These are phyloP conservation scores for Cercophora samala DNA, from an alignment of 495 filamentous ascomycete genomes.

Conservation along the genomic window DNA sequence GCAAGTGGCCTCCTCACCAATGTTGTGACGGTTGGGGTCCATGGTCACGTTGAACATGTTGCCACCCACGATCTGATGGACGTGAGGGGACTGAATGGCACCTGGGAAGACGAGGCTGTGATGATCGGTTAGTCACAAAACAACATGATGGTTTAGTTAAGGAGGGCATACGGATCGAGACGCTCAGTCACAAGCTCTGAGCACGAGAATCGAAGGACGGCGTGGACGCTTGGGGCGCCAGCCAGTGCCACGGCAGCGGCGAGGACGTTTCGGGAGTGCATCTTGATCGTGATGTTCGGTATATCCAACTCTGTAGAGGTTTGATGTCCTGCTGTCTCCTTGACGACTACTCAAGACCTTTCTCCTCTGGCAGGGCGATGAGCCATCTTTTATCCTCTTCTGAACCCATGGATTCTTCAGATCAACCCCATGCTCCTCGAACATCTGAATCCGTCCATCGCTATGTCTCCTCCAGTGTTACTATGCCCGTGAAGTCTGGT, in stretches of 20 bases:
- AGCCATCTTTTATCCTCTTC: constrained; percentile 7
- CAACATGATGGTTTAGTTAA: no score
- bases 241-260: constrained; percentile 19
- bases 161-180: constrained; percentile 25
- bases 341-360: background rate
- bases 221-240: constrained; percentile 13
- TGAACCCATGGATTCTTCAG: background rate
- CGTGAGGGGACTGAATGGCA: constrained; percentile 22
- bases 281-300: constrained; percentile 7
- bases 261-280: constrained; percentile 9
- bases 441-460: background rate
- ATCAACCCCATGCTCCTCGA: background rate
- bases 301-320: background rate
- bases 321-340: background rate
- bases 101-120: constrained; percentile 30
- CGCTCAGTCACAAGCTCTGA: constrained; percentile 29
- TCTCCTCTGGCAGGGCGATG: background rate
- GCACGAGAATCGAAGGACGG: constrained; percentile 61
- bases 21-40: constrained; percentile 30
- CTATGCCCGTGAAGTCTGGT: background rate
- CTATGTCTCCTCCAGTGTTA: background rate
- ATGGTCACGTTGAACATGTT: constrained; percentile 38
- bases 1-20: constrained; percentile 31
- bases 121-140: background rate
- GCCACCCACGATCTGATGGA: constrained; percentile 31